Conservation (phyloP, 805 yeast species). For the Nakazawaea populi region DNA sequence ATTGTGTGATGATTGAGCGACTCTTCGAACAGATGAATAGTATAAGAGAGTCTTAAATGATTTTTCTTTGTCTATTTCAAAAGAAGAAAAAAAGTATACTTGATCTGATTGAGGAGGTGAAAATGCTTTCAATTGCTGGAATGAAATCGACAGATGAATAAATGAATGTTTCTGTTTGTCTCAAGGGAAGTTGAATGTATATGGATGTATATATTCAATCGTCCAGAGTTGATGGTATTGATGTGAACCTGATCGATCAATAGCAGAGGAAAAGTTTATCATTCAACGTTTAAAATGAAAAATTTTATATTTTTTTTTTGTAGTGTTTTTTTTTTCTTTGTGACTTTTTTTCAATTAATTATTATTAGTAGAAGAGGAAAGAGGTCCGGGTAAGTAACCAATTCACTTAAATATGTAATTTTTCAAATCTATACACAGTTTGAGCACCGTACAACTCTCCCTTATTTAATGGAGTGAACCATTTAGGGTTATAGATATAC, state of each 20-base stretch:
- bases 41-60: too few relatives aligned
- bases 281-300: background rate
- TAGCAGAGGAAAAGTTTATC: background rate
- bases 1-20: constrained; percentile 1
- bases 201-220: background rate
- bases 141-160: background rate
- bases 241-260: background rate
- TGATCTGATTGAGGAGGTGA: too few relatives aligned
- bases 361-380: background rate
- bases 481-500: constrained; percentile 50
- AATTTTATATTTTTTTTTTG: background rate
- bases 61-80: too few relatives aligned
- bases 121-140: background rate
- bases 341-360: background rate
- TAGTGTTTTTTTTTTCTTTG: background rate
- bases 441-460: constrained; percentile 50
- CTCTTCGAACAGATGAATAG: background rate
- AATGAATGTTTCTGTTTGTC: background rate
- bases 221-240: background rate
- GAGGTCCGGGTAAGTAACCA: constrained; percentile 1
- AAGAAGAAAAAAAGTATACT: too few relatives aligned
- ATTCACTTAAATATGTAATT: background rate
- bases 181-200: background rate
- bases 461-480: constrained; percentile 36
- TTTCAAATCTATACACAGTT: constrained; percentile 24